These are phyloP conservation scores for Trichoderma atroviride DNA, from an alignment of 2,329 filamentous ascomycete genomes.

Conservation along the genomic window DNA sequence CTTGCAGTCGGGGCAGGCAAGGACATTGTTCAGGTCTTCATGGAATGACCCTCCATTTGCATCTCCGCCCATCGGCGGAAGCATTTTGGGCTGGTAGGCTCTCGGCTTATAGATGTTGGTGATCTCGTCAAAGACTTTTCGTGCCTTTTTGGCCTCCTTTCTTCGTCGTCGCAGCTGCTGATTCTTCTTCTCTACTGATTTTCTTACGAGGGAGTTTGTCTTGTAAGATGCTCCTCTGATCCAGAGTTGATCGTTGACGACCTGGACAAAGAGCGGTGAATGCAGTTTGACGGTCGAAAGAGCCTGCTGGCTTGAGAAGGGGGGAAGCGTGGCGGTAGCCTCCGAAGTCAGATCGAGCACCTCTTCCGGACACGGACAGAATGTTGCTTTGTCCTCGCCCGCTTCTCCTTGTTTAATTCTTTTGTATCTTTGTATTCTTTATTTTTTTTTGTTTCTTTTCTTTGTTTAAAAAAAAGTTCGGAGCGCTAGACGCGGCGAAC, in stretches of 20 bases:
- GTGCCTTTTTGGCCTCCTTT: constrained; percentile 41
- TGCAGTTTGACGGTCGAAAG: constrained; percentile 63
- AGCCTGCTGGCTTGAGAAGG: not conserved
- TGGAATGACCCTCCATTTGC: constrained; percentile 55
- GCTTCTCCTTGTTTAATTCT: not conserved
- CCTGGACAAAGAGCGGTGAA: constrained; percentile 70
- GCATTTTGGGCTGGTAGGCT: constrained; percentile 51
- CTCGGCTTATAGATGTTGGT: constrained; percentile 49
- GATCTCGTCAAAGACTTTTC: constrained; percentile 45
- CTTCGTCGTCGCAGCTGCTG: constrained; percentile 39
- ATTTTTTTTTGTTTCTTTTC: constrained; percentile 9
- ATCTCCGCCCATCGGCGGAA: constrained; percentile 44
- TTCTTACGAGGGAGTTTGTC: constrained; percentile 29
- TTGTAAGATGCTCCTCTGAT: constrained; percentile 34
- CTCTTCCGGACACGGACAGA: not conserved
- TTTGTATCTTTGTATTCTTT: not conserved
- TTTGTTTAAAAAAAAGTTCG: not conserved
- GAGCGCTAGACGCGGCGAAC: constrained; percentile 20
- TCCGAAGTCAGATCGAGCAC: constrained; percentile 8
- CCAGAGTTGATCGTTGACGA: constrained; percentile 50
- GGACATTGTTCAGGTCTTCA: constrained; percentile 82
- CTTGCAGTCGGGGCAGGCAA: constrained; percentile 89
- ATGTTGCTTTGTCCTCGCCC: not conserved
- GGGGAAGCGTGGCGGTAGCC: not conserved
- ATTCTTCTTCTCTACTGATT: constrained; percentile 39